These are phyloP conservation scores for Pseudozyma thailandica DNA, from an alignment of 1,284 basidiomycete species.

Conservation along the genomic window DNA sequence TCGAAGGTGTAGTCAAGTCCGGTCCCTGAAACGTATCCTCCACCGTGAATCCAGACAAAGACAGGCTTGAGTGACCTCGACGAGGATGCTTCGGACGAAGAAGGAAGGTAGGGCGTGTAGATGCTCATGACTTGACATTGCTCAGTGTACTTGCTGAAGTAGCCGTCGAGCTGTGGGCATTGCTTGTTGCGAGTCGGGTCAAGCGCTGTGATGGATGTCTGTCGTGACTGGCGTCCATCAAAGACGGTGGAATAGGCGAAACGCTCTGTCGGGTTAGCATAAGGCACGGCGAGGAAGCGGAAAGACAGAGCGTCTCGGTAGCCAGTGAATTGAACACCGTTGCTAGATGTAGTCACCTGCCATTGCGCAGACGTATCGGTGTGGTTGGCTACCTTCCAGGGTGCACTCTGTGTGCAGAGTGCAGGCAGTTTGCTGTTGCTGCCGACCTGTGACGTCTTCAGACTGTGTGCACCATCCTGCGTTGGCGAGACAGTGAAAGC, in stretches of 20 bases:
- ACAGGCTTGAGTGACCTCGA: slow-evolving; percentile 71
- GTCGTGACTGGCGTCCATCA: slow-evolving; percentile 10
- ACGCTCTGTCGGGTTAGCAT: slow-evolving; percentile 35
- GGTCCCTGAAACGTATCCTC: slow-evolving; percentile 69
- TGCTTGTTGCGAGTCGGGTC: slow-evolving; percentile 20
- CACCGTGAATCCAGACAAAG: slow-evolving; percentile 71
- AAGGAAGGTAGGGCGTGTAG: slow-evolving; percentile 71
- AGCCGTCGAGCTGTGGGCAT: slow-evolving; percentile 27
- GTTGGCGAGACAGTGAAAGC: slow-evolving; percentile 8
- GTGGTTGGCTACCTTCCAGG: slow-evolving; percentile 22
- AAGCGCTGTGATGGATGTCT: slow-evolving; percentile 14
- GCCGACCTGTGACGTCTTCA: slow-evolving; percentile 6
- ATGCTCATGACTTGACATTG: slow-evolving; percentile 75
- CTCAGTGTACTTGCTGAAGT: slow-evolving; percentile 43
- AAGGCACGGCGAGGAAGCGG: slow-evolving; percentile 40
- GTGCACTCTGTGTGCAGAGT: slow-evolving; percentile 41
- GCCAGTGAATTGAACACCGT: slow-evolving; percentile 33
- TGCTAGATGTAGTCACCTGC: slow-evolving; percentile 24
- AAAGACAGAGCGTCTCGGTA: slow-evolving; percentile 45
- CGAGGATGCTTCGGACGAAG: slow-evolving; percentile 42
- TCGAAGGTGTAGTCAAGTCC: slow-evolving; percentile 70
- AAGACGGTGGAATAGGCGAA: slow-evolving; percentile 44
- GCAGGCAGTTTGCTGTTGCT: slow-evolving; percentile 18
- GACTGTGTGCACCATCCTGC: background rate
- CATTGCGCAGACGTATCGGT: slow-evolving; percentile 32